Evolutionary conservation across 768 basidiomycete species (phyloP), one percentile per base, ranked within the genome.

Genomic region (Flagelloscypha sp.): DNA sequence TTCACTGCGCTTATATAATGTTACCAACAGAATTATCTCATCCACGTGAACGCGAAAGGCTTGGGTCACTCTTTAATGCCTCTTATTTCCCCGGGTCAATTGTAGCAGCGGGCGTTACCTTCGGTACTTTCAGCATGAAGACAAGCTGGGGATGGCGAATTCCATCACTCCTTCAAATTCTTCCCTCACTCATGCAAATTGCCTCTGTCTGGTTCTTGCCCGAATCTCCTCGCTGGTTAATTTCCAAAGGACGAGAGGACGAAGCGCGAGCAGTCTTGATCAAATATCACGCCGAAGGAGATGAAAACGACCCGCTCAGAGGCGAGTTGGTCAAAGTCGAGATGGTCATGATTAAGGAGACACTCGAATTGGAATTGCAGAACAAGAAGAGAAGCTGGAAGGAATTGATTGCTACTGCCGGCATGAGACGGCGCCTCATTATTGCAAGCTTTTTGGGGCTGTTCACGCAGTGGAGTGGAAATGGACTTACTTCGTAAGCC

Each of bases 91-190:
- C 48, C 60, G 76, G 76, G 16, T 61, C 74, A 33, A 70, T 79
- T 40, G 68, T 73, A 18, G 74, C 76, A 5, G 74, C 75, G 7
- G 72, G 66, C 2, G 62, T 70, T 1, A 84, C 78, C 0, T 69
- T 80, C 23, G 73, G 74, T 7, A 82, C 82, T 0, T 83, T 81
- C 59, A 41, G 57, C 7, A 75, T 81, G 64, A 30, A 46, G 0
- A 68, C 45, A 32, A 66, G 73, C 45, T 78, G 76, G 76, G 74
- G 71, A 8, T 81, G 79, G 79, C 65, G 79, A n/a, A 76, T 80
- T 15, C 79, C 77, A 1, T 72, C 76, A n/a, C 47, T 74, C 27
- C 62, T 79, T 5, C 79, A 81, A 50, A 44, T 70, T 22, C 48
- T 65, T 1, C 79, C 79, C 2, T 70, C 68, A 40, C 21, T 62